phyloP scores from a whole-genome alignment of 2,329 filamentous ascomycete genomes.

The Aspergillus glaucus region DNA sequence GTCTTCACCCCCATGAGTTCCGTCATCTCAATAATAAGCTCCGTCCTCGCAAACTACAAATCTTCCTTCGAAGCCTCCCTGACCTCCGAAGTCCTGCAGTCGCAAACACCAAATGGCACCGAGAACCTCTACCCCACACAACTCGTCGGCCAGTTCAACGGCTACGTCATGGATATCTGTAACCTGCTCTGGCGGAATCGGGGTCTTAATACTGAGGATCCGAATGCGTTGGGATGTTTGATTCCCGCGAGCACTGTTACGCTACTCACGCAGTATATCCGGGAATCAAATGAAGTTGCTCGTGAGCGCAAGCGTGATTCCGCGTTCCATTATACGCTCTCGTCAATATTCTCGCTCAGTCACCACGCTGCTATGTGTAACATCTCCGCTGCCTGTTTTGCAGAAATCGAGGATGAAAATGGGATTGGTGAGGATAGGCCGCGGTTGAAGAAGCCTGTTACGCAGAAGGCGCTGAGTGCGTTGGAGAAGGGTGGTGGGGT shows the following conservation, averaged over 20 bases:
- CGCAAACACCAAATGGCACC: conserved; percentile 25
- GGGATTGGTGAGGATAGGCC: conserved; percentile 16
- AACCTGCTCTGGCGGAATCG: conserved; percentile 74
- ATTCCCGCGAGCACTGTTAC: conserved; percentile 43
- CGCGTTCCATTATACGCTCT: conserved; percentile 30
- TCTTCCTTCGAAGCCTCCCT: conserved; percentile 62
- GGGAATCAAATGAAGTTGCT: conserved; percentile 29
- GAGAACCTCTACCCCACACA: conserved; percentile 48
- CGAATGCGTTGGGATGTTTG: conserved; percentile 52
- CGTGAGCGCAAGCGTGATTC: conserved; percentile 23
- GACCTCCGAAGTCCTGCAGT: conserved; percentile 25
- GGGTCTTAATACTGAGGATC: conserved; percentile 60
- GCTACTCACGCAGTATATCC: conserved; percentile 38
- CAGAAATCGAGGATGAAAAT: conserved; percentile 43
- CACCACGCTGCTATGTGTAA: conserved; percentile 42
- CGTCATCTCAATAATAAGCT: conserved; percentile 62
- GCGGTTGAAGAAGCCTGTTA: conserved; percentile 52
- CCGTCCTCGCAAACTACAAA: conserved; percentile 67
- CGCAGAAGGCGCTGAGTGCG: conserved; percentile 57
- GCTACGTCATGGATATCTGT: conserved; percentile 79
- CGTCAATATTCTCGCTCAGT: conserved; percentile 42
- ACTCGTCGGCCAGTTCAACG: conserved; percentile 68
- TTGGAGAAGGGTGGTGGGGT: conserved; percentile 62
- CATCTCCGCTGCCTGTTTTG: conserved; percentile 43
- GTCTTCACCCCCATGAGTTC: conserved; percentile 60